Percentiles rank a stretch among this genome's conserved stretches.
Evolutionary conservation across 139 green algal genomes (phyloP).

Genomic region (Penium margaritaceum): DNA sequence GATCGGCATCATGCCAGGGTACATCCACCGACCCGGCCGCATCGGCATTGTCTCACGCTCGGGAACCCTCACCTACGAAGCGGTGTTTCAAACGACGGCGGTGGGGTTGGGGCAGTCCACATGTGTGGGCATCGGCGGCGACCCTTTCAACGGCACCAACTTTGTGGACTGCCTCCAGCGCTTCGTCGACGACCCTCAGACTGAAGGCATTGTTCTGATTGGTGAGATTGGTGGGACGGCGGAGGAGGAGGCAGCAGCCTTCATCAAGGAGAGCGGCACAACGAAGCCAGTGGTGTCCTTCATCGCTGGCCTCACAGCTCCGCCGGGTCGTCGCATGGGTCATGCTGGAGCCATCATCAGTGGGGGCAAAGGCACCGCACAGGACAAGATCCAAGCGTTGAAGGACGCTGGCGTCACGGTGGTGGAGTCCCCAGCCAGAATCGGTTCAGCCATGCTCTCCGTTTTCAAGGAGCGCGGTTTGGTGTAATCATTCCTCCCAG

Average conservation of each 20-base stretch:
- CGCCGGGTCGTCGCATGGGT: conserved; percentile 91
- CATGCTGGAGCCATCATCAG: conserved; percentile 71
- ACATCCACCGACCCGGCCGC: conserved; percentile 80
- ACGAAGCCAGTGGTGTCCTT: conserved; percentile 94
- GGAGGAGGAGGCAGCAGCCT: conserved; percentile 89
- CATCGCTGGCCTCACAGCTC: conserved; percentile 92
- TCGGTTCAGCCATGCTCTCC: too few relatives aligned
- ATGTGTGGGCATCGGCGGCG: conserved; percentile 62
- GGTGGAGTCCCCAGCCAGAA: conserved; percentile 67
- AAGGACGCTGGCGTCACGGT: conserved; percentile 74
- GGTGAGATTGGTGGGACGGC: conserved; percentile 91
- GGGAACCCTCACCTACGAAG: conserved; percentile 94
- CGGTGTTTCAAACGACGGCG: conserved; percentile 78
- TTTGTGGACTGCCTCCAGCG: conserved; percentile 89
- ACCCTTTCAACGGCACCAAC: conserved; percentile 69
- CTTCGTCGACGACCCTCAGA: conserved; percentile 86
- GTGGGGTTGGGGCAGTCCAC: conserved; percentile 86
- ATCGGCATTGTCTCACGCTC: conserved; percentile 94
- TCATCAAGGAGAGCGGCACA: conserved; percentile 74
- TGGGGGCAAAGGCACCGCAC: conserved; percentile 81
- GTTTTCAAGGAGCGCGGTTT: too few relatives aligned
- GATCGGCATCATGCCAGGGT: conserved; percentile 97
- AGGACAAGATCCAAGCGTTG: conserved; percentile 85
- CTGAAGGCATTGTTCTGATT: conserved; percentile 91
- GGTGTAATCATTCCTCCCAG: too few relatives aligned